Percentiles rank a stretch among this genome's conserved stretches.
Evolutionary conservation across 306 rosid species (phyloP).

Genomic region (Sindora glabra): DNA sequence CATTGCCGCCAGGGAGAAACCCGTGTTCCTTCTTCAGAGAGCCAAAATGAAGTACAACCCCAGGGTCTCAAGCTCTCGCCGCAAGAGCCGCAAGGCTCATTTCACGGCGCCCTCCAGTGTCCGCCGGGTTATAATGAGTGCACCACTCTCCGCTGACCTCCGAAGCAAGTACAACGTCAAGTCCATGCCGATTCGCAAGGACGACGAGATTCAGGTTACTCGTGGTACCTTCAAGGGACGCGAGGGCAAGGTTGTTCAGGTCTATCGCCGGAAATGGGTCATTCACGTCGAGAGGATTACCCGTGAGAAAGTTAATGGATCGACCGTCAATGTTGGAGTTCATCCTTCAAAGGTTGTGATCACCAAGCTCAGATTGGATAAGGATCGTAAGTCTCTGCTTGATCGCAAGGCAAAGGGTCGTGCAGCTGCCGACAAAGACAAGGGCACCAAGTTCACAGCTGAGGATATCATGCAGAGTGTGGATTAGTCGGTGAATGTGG

Average conservation of each 20-base stretch:
- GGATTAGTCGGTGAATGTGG: slow-evolving; percentile 32
- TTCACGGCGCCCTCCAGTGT: slow-evolving; percentile 95
- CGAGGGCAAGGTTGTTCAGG: slow-evolving; percentile 88
- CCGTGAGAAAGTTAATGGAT: slow-evolving; percentile 90
- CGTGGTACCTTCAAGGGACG: slow-evolving; percentile 92
- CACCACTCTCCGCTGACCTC: slow-evolving; percentile 76
- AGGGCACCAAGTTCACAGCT: slow-evolving; percentile 86
- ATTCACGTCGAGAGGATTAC: slow-evolving; percentile 92
- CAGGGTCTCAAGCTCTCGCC: slow-evolving; percentile 79
- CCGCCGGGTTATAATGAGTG: slow-evolving; percentile 80
- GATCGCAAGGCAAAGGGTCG: slow-evolving; percentile 96
- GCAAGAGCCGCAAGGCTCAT: slow-evolving; percentile 94
- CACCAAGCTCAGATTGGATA: slow-evolving; percentile 77
- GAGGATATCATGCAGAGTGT: slow-evolving; percentile 89
- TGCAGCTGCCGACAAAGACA: slow-evolving; percentile 90
- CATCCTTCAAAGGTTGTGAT: slow-evolving; percentile 71
- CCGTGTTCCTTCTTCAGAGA: slow-evolving; percentile 5
- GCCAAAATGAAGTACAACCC: slow-evolving; percentile 78
- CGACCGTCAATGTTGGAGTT: slow-evolving; percentile 91
- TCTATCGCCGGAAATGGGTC: slow-evolving; percentile 91
- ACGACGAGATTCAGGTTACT: slow-evolving; percentile 86
- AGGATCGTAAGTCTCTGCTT: slow-evolving; percentile 80
- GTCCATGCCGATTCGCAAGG: slow-evolving; percentile 85
- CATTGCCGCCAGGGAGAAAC: too few relatives aligned
- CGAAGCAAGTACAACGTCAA: slow-evolving; percentile 87